Evolutionary conservation across 441 rosid genomes (phyloP), one percentile per base, ranked within the genome.

Genomic region (Arabidopsis lyrata): DNA sequence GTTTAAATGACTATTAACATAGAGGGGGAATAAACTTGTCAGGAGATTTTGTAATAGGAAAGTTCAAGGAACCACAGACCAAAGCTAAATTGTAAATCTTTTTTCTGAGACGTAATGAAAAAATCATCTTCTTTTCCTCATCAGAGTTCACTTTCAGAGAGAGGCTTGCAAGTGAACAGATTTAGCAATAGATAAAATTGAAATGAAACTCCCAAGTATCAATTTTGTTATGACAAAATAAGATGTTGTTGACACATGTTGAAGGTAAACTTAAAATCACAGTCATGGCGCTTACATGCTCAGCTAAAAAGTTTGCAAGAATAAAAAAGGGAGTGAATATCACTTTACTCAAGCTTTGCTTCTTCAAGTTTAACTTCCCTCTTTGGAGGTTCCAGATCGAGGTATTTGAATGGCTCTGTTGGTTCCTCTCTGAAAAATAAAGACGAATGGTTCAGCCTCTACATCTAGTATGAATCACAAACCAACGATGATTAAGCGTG

Each of bases 341-440:
- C 49, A 49, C 8, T 59, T 79, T 75, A 90, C 78, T 22, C 24
- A 22, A 22, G 24, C 3, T 22, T 22, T 22, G 24, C 24, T 22
- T 22, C 24, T 22, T 90, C 93, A 6, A 87, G 88, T 41, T 84
- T 85, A 66, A 74, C 90, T 82, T 92, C 96, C 68, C 83, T 84
- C 74, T 75, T 86, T n/a, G 88, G 97, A 38, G 97, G 91, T 68
- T 95, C 97, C 52, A 90, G 63, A 81, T 92, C 85, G 84, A 95
- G 82, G 71, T 92, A 90, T 52, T 84, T 81, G 84, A 82, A 95
- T 3, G 96, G 96, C 73, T 83, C 97, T 27, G 90, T 89, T 1
- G 98, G 96, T 80, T 95, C 99, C 85, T 90, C 97, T 74, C 98
- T 95, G 84, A 76, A 84, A 48, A 82, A 45, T 49, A 27, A 69